Base-by-base conservation (phyloP, 176 grass and related monocot genomes). In the Melocanna baccifera region DNA sequence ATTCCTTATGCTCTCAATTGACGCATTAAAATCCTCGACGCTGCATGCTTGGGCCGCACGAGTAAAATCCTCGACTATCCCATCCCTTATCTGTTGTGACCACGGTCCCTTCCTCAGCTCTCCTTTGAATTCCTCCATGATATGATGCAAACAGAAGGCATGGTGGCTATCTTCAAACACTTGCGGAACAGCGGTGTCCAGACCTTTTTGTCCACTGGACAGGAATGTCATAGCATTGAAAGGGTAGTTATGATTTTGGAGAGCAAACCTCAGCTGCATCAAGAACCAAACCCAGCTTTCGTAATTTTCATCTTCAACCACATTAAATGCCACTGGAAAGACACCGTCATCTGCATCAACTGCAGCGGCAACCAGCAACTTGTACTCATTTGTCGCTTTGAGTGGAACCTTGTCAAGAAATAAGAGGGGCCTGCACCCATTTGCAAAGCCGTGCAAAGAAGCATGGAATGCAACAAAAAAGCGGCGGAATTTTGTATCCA, bases 391-490 rank as follows among this genome's bases (percentile, higher is more conserved):
- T 39, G 84, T 98, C 22, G 93, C 86, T 78, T 98, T 98, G 41
- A 98, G 73, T 57, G 96, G 93, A 83, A 98, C 91, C 80, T 89
- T 95, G 78, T 98, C 96, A 82, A 98, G 93, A 88, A 98, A 98
- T 41, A 98, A 85, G 25, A 98, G 92, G 30, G 96, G 91, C 12
- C 91, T 94, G 26, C 96, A 98, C 13, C 96, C 96, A 81, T 75
- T 88, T 83, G 81, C 71, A 76, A 98, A 98, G 40, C 96, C 96
- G 14, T 95, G 91, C 76, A 98, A 90, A 32, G 93, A 95, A 86
- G 96, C 96, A 88, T 98, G 89, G 77, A 98, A 98, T 67, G 96
- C 86, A 66, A 98, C 91, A 81, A 95, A 98, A 80, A 98, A 93
- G 46, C 95, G 95, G 71, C 96, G 93, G 16, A 93, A 97, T 57